Evolutionary conservation across 2,329 filamentous ascomycete species (phyloP).

Genomic region (Lachnum nothofagi): DNA sequence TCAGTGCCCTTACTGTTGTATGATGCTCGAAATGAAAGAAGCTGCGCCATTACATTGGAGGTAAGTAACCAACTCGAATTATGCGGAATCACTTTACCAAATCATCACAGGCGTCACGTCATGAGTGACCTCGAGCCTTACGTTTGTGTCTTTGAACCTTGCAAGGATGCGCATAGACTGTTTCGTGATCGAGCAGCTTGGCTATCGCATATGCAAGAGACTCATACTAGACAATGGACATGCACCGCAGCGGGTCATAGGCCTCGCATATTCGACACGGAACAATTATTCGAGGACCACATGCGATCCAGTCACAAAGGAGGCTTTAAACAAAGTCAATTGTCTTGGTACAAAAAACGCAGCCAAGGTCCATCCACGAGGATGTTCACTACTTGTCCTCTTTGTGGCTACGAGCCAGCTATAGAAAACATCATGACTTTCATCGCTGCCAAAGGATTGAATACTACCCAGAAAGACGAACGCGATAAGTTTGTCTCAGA

Average conservation of each 20-base stretch:
- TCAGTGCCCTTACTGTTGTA: conserved; percentile 5
- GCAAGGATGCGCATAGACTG: background rate
- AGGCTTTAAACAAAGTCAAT: background rate
- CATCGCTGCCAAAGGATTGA: background rate
- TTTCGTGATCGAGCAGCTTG: background rate
- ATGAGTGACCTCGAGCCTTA: background rate
- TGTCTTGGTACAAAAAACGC: background rate
- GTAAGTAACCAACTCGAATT: too few species aligned
- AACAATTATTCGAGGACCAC: background rate
- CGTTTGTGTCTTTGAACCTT: background rate
- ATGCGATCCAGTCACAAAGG: background rate
- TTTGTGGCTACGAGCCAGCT: background rate
- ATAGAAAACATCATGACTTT: background rate
- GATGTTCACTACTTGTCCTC: background rate
- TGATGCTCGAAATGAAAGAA: conserved; percentile 1
- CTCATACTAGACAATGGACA: background rate
- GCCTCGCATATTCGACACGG: background rate
- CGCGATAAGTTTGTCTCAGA: background rate
- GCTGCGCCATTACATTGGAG: background rate
- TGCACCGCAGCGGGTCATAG: background rate
- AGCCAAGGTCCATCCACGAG: background rate
- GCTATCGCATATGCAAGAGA: background rate
- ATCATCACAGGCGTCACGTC: background rate
- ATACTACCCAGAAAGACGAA: background rate
- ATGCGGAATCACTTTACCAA: too few species aligned